Evolutionary conservation across 257 asterid genomes (phyloP), one percentile per base, ranked within the genome.

Genomic region (Nicotiana noctiflora): DNA sequence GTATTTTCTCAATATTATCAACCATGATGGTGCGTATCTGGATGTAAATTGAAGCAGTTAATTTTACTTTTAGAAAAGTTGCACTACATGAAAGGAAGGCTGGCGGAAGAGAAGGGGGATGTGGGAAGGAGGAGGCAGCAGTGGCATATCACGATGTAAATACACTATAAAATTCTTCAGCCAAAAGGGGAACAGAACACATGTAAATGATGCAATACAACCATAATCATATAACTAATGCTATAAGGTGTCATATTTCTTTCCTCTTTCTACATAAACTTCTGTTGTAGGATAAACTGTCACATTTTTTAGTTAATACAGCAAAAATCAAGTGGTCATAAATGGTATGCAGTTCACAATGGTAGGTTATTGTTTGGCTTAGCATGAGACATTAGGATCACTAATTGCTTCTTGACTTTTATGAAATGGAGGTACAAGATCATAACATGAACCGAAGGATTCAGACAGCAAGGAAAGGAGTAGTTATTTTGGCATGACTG

Each of bases 11-110:
- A 83, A 96, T 94, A 90, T 96, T 94, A 87, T 96, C 98, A 88
- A 96, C 99, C 93, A 94, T 93, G 88, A 96, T 91, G 46, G 98
- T 92, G 63, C 97, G 95, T 76, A 96, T 90, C 99, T 94, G 92
- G 79, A 88, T 56, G 53, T 67, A 85, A 76, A 66, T 78, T 79
- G 83, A 53, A 63, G 79, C 15, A 25, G 79, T 74, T 74, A 46
- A 12, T 21, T 14, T 3, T 74, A 49, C 61, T 74, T 74, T 23
- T 74, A 49, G 44, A 49, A 74, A 23, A 49, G 79, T 74, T 23
- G 44, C 25, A 74, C 8, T 74, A 49, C 44, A 74, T 46, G 23
- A 13, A 72, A 17, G 21, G 23, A 6, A 18, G 62, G 62, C 11
- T 56, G 23, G 23, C 59, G 37, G 3, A 56, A 17, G 15, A 21